A percentile compares a stretch with the other conserved stretches of the same genome.
Conservation (phyloP, 2,329 filamentous ascomycete genomes). For the Ascocoryne sarcoides region DNA sequence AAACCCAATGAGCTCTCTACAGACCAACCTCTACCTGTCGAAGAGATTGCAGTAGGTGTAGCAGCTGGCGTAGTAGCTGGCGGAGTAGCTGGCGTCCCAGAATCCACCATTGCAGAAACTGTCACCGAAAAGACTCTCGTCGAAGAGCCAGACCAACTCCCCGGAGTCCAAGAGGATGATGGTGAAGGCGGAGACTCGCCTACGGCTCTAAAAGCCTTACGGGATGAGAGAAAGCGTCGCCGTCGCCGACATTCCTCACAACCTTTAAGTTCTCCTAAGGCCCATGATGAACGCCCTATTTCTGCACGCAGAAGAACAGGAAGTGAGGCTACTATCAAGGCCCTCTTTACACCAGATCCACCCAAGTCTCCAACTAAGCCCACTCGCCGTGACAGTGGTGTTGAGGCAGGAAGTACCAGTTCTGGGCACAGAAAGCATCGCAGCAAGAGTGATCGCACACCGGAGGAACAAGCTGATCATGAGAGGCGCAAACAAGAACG, state of each 20-base stretch:
- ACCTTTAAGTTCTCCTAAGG: background rate
- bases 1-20: constrained; percentile 4
- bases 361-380: constrained; percentile 13
- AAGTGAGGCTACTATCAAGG: constrained; percentile 17
- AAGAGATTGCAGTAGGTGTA: constrained; percentile 4
- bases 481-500: constrained; percentile 24
- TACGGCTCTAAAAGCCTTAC: constrained; percentile 11
- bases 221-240: constrained; percentile 1
- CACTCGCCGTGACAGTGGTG: constrained; percentile 23
- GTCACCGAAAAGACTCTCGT: constrained; percentile 18
- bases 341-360: constrained; percentile 9
- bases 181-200: constrained; percentile 2
- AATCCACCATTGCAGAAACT: constrained; percentile 2
- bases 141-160: constrained; percentile 19
- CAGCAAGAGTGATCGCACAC: constrained; percentile 13
- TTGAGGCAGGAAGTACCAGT: constrained; percentile 19
- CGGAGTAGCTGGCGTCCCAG: constrained; percentile 6
- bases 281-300: constrained; percentile 10
- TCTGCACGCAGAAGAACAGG: constrained; percentile 18
- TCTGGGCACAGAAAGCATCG: constrained; percentile 17
- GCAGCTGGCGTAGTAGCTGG: constrained; percentile 7
- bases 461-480: constrained; percentile 26
- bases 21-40: constrained; percentile 6
- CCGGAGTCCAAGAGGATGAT: constrained; percentile 12
- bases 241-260: constrained; percentile 1